phyloP scores from a whole-genome alignment of 2,329 filamentous ascomycete species.

The Setomelanomma holmii region DNA sequence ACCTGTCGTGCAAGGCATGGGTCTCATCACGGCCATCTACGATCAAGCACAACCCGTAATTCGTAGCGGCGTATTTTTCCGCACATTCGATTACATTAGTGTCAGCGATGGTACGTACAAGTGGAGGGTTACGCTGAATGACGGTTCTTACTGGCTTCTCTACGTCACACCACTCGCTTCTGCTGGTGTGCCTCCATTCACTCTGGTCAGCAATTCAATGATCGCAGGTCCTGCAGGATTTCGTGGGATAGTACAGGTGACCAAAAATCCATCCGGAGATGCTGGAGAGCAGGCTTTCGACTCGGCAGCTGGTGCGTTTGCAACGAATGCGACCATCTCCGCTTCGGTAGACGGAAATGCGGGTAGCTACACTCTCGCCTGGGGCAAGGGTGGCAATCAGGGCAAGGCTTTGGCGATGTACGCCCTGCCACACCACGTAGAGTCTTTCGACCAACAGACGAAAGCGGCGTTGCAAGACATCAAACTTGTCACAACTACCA shows the following conservation, averaged over 20 bases:
- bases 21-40: conserved; percentile 82
- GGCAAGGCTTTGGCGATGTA: conserved; percentile 76
- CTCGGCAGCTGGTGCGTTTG: conserved; percentile 76
- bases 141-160: conserved; percentile 76
- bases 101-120: conserved; percentile 47
- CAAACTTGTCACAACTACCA: conserved; percentile 80
- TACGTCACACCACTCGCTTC: conserved; percentile 72
- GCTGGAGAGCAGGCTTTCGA: conserved; percentile 76
- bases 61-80: conserved; percentile 78
- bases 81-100: conserved; percentile 59
- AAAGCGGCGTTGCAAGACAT: conserved; percentile 60
- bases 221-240: conserved; percentile 73
- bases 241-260: conserved; percentile 80
- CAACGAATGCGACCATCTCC: conserved; percentile 63
- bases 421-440: conserved; percentile 84
- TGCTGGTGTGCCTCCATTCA: conserved; percentile 68
- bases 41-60: conserved; percentile 73
- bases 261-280: conserved; percentile 70
- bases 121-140: conserved; percentile 46
- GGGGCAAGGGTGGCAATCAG: conserved; percentile 70
- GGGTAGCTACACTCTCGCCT: conserved; percentile 78
- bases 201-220: conserved; percentile 68
- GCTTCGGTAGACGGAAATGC: conserved; percentile 52
- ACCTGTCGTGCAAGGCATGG: conserved; percentile 88
- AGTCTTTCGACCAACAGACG: conserved; percentile 72